A percentile compares a stretch with the other conserved stretches of the same genome.
Evolutionary conservation across 306 rosid species (phyloP).

Genomic region (Sphenostylis stenocarpa): DNA sequence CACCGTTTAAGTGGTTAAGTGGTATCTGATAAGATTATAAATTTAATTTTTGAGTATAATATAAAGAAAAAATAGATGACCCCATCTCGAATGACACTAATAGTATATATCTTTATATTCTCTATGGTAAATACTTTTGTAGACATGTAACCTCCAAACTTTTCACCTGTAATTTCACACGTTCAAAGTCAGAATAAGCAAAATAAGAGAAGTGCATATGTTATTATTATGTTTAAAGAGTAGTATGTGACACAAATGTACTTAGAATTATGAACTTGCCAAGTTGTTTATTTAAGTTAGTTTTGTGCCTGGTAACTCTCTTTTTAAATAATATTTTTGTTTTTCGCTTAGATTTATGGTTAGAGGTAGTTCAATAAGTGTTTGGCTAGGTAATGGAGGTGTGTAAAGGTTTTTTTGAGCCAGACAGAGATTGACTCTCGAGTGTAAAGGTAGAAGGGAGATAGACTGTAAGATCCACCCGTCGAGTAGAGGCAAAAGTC

Average conservation of each 20-base stretch:
- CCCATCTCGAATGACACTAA: slow-evolving; percentile 69
- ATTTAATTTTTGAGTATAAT: slow-evolving; percentile 27
- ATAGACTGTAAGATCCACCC: too few species aligned
- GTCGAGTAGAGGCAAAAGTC: too few species aligned
- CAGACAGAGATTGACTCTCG: too few species aligned
- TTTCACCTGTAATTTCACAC: slow-evolving; percentile 67
- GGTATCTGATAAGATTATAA: slow-evolving; percentile 28
- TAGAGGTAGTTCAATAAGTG: slow-evolving; percentile 16
- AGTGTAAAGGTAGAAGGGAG: too few species aligned
- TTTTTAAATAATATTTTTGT: slow-evolving; percentile 32
- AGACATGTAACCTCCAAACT: slow-evolving; percentile 57
- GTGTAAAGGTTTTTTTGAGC: too few species aligned
- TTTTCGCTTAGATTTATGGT: slow-evolving; percentile 27
- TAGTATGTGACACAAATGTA: not conserved
- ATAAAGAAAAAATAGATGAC: slow-evolving; percentile 66
- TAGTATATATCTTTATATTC: slow-evolving; percentile 80
- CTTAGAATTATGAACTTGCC: slow-evolving; percentile 67
- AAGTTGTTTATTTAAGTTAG: slow-evolving; percentile 24
- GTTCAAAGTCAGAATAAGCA: slow-evolving; percentile 12
- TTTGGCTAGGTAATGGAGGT: too few species aligned
- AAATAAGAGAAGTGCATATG: not conserved
- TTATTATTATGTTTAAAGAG: slow-evolving; percentile 2
- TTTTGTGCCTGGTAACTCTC: slow-evolving; percentile 52
- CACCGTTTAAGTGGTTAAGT: too few species aligned
- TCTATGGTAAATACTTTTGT: slow-evolving; percentile 54